Evolutionary conservation across 805 yeast species (phyloP), one percentile per base, ranked within the genome.

Genomic region (Saccharomycopsis fibuligera): DNA sequence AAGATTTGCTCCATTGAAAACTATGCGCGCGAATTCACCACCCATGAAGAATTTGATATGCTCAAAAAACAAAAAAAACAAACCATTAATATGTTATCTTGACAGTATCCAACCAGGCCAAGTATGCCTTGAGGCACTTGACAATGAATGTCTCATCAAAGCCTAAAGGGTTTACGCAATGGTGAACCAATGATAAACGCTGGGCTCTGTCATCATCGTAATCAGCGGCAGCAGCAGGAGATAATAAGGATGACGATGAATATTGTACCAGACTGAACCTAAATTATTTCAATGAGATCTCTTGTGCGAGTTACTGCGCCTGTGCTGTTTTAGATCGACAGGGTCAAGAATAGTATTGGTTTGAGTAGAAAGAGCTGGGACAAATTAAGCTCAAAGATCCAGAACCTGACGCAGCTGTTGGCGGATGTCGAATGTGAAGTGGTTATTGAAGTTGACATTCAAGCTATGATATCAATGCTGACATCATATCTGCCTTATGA

Each of bases 281-380:
- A 22, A 44, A 49, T 14, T 25, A 29, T 14, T 43, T 50, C 2
- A 10, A 45, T 35, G 53, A 49, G 35, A 41, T 41, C 35, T 40
- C n/a, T 49, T 17, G 16, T 49, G 4, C 29, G 44, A 22, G 46
- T 42, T 3, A 47, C 45, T 29, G 30, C 42, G 9, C 24, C 41
- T 4, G 35, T 46, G 17, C 24, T 45, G 44, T 31, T 30, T 10
- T 50, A 49, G 29, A 36, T 41, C 22, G 41, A 35, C 3, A 22
- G 27, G 3, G 22, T 46, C 25, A 43, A 30, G 29, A 30, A 45
- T 3, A 25, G 10, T 2, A 35, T 49, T 19, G 42, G 23, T 6
- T 24, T 24, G 29, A 49, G 46, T 21, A 49, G 38, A 29, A 33
- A 37, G 12, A 40, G 30, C 6, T 49, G 53, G 53, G 24, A 27